Evolutionary conservation across 495 filamentous ascomycete genomes (phyloP).

Genomic region (Pseudoneurospora amorphoporcata): DNA sequence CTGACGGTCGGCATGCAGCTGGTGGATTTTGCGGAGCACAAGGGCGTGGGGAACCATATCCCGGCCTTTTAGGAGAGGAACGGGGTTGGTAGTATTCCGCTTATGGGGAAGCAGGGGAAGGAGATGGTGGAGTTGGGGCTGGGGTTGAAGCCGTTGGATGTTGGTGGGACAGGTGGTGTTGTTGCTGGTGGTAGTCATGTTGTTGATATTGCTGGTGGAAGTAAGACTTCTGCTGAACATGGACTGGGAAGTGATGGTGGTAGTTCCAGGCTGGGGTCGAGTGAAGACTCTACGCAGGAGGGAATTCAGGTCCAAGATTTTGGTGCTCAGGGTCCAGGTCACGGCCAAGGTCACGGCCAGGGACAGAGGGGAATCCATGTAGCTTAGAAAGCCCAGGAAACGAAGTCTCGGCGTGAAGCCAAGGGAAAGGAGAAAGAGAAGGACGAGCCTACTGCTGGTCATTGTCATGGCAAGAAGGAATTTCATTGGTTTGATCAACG

Average conservation of each 20-base stretch:
- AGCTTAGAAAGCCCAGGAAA: not conserved
- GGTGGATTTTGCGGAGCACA: slow-evolving; percentile 60
- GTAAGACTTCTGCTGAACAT: not conserved
- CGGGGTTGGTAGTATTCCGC: not conserved
- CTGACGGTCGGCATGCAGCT: slow-evolving; percentile 65
- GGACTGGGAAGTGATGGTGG: not conserved
- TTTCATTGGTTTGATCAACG: not conserved
- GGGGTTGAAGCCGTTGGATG: not conserved
- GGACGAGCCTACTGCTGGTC: not conserved
- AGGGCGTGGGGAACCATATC: slow-evolving; percentile 61
- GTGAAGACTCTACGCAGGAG: not conserved
- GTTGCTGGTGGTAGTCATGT: not conserved
- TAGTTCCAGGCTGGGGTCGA: not conserved
- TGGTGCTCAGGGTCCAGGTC: not conserved
- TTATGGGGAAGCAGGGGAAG: not conserved
- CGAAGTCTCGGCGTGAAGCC: not conserved
- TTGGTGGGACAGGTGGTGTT: not conserved
- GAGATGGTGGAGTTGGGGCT: not conserved
- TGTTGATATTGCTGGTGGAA: not conserved
- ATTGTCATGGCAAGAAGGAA: not conserved
- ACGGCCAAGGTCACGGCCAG: not conserved
- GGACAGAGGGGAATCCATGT: not conserved
- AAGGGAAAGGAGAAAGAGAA: not conserved
- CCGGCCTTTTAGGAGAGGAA: slow-evolving; percentile 48
- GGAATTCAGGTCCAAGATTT: not conserved